Percentiles rank a stretch among this genome's conserved stretches.
Conservation (phyloP, 495 filamentous ascomycete species). For the Hypoxylon perforatum region DNA sequence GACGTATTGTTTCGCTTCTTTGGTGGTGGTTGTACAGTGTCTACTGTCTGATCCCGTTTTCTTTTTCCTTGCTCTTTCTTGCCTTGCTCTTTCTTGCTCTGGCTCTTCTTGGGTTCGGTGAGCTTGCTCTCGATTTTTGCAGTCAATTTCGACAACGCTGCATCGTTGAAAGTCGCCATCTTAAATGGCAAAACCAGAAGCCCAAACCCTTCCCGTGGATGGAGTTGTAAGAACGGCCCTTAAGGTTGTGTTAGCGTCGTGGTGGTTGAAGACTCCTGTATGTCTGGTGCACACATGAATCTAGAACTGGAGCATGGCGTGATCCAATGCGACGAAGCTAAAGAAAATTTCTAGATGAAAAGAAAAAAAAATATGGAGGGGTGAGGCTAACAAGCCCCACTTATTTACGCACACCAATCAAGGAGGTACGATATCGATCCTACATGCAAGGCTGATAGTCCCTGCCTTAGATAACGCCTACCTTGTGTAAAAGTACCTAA, state of each 20-base stretch:
- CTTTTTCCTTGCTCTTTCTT: conserved; percentile 41
- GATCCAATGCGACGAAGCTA: conserved; percentile 26
- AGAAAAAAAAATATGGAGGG: conserved; percentile 45
- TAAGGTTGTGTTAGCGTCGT: background rate
- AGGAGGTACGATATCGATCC: background rate
- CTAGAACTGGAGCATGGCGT: no score
- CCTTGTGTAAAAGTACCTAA: conserved; percentile 12
- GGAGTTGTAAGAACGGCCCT: background rate
- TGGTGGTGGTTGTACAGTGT: conserved; percentile 35
- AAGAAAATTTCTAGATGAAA: conserved; percentile 33
- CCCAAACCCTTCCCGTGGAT: background rate
- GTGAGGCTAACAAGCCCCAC: conserved; percentile 25
- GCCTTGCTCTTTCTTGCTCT: conserved; percentile 33
- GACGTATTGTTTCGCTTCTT: conserved; percentile 41
- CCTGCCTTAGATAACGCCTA: background rate
- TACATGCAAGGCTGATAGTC: conserved; percentile 19
- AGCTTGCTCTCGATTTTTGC: conserved; percentile 67
- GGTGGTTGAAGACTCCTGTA: background rate
- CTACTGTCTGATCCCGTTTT: conserved; percentile 40
- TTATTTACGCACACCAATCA: conserved; percentile 10
- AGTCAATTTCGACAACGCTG: conserved; percentile 70
- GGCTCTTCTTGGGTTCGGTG: conserved; percentile 38
- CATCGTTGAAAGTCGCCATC: conserved; percentile 66
- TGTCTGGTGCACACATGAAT: background rate
- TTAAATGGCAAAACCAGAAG: background rate